Base-by-base conservation (phyloP, 176 grass and related monocot species). In the Tillandsia fasciculata region DNA sequence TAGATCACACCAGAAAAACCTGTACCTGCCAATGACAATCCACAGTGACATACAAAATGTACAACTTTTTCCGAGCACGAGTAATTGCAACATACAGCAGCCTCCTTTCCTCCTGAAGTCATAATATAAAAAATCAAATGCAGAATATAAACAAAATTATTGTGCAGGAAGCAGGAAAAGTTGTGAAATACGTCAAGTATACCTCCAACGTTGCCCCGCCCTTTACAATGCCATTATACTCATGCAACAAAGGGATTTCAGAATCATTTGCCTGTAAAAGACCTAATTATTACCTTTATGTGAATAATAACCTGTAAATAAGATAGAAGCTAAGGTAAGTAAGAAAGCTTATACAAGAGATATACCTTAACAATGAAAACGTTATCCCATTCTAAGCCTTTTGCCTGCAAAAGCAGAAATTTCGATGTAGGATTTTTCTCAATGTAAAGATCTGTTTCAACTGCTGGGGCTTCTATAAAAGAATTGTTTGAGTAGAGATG, bases 81-180 rank as follows among this genome's bases (percentile, higher is more conserved):
- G 92, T 91, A 86, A 96, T 96, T 47, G 92, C 88, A 64, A 96
- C 92, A 83, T 96, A 96, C 48, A 96, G 87, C 63, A 96, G 72
- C 54, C 92, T 86, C 57, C 92, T 84, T 63, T 96, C 92, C 85
- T 96, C 92, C 92, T 96, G 71, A 71, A 83, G 81, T 69, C 72
- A 48, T 27, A 42, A 70, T 23, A 18, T 26, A 70, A 74, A 52
- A 23, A 26, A 75, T 26, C 47, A 51, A 12, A 26, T 20, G 18
- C 53, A 53, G 17, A 26, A 81, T 20, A 66, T 64, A 80, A 0
- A 70, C 53, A 8, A 66, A 72, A 54, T 63, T 65, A n/a, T 67
- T 66, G 70, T 66, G 42, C 33, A 26, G 27, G 50, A 59, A 52
- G 68, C 65, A 68, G 68, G 15, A 76, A 57, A 63, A 49, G n/a